Percentiles rank a stretch among this genome's conserved stretches.
These are phyloP conservation scores for Monosporozyma servazzii DNA, from an alignment of 805 yeast species.

Conservation along the genomic window DNA sequence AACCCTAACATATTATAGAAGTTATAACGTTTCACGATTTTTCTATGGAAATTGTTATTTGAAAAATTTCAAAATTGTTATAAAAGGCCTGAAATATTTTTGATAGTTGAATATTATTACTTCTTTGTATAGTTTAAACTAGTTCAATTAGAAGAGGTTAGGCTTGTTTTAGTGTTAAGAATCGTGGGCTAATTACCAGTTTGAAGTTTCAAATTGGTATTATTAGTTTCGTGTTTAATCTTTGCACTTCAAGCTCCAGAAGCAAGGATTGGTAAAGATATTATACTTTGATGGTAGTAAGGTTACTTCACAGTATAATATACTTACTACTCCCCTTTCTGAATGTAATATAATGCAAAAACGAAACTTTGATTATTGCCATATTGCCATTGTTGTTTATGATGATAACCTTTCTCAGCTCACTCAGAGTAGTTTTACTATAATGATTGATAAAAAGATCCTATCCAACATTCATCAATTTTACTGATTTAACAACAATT, in stretches of 20 bases:
- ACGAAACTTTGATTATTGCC: background rate
- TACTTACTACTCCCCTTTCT: background rate
- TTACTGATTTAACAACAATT: constrained; percentile 19
- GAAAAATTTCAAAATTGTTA: background rate
- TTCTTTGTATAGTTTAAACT: no score
- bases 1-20: constrained; percentile 2
- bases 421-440: constrained; percentile 30
- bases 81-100: background rate
- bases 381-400: constrained; percentile 12
- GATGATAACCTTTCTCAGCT: constrained; percentile 37
- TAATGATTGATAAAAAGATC: constrained; percentile 32
- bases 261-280: background rate
- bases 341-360: background rate
- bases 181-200: no score
- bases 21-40: background rate
- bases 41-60: background rate
- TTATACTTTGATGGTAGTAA: background rate
- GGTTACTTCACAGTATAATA: background rate
- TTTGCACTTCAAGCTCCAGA: no score
- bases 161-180: background rate
- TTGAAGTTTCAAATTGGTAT: no score
- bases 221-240: no score
- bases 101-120: no score
- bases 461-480: constrained; percentile 36
- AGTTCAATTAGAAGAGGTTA: background rate